These are phyloP conservation scores for Pseudotsuga menziesii DNA, from an alignment of 75 land plant genomes.

Conservation along the genomic window DNA sequence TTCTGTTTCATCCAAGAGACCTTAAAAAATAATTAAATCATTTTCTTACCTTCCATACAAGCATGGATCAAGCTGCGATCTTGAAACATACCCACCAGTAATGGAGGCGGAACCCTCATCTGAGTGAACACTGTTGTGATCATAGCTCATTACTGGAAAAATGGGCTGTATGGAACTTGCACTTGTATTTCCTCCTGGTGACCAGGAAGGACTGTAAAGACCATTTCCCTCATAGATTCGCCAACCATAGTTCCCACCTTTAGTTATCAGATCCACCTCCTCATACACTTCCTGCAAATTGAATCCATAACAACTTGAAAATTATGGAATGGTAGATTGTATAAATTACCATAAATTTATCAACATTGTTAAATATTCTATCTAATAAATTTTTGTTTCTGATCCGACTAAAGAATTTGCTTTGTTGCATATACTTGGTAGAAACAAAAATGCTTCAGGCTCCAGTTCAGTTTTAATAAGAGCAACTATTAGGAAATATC, in stretches of 20 bases:
- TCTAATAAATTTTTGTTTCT: not conserved
- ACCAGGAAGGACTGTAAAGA: slow-evolving; percentile 18
- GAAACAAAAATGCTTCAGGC: not conserved
- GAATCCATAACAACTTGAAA: not conserved
- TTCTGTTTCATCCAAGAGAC: too few relatives aligned
- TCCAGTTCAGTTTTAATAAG: not conserved
- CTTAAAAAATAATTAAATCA: too few relatives aligned
- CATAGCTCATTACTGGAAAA: slow-evolving; percentile 69
- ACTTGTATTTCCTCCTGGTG: slow-evolving; percentile 64
- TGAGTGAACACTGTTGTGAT: slow-evolving; percentile 50
- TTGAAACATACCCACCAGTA: slow-evolving; percentile 79
- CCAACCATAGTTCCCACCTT: slow-evolving; percentile 97
- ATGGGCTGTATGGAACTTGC: slow-evolving; percentile 47
- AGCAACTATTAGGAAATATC: too few relatives aligned
- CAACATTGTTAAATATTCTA: too few relatives aligned
- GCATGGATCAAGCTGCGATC: slow-evolving; percentile 80
- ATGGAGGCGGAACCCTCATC: slow-evolving; percentile 59
- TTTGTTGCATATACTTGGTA: not conserved
- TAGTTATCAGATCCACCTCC: slow-evolving; percentile 84
- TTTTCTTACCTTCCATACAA: slow-evolving; percentile 67
- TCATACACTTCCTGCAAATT: slow-evolving; percentile 57
- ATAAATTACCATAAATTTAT: too few relatives aligned
- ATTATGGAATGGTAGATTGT: not conserved
- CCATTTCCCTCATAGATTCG: slow-evolving; percentile 73
- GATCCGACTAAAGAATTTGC: not conserved